Evolutionary conservation across 352 stramenopile genomes (phyloP).

Genomic region (Globisporangium spiculum): DNA sequence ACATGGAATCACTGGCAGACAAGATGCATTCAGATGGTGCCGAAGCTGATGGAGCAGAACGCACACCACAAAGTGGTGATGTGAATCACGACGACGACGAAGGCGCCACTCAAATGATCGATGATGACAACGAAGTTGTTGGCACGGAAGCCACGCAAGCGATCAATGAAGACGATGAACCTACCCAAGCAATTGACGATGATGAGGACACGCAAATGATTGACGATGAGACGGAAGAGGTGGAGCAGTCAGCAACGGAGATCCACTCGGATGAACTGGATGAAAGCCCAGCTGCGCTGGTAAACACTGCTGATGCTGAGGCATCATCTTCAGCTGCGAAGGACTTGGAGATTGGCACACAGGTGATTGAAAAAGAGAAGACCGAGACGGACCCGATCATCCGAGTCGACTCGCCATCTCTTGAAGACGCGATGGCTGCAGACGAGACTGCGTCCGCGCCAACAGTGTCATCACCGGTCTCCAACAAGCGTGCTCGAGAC

Average conservation of each 20-base stretch:
- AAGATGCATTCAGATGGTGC: background rate
- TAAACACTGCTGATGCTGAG: background rate
- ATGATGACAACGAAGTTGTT: conserved; percentile 16
- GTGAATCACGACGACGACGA: conserved; percentile 1
- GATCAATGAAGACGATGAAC: background rate
- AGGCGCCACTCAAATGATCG: conserved; percentile 22
- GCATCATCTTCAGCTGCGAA: background rate
- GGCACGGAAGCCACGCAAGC: conserved; percentile 1
- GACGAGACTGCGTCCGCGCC: background rate
- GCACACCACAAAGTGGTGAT: background rate
- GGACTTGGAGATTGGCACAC: background rate
- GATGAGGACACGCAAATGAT: conserved; percentile 7
- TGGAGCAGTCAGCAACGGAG: background rate
- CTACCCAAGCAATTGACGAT: background rate
- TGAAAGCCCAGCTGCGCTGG: background rate
- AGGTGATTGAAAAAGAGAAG: background rate
- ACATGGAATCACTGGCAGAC: background rate
- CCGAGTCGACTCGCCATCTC: background rate
- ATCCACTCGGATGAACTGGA: background rate
- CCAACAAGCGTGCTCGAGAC: conserved; percentile 13
- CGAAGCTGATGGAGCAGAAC: background rate
- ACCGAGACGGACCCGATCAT: background rate
- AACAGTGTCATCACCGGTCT: background rate
- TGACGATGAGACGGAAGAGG: background rate
- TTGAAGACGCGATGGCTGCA: background rate